Evolutionary conservation across 352 stramenopile genomes (phyloP).

Genomic region (Pelagophyceae sp.): DNA sequence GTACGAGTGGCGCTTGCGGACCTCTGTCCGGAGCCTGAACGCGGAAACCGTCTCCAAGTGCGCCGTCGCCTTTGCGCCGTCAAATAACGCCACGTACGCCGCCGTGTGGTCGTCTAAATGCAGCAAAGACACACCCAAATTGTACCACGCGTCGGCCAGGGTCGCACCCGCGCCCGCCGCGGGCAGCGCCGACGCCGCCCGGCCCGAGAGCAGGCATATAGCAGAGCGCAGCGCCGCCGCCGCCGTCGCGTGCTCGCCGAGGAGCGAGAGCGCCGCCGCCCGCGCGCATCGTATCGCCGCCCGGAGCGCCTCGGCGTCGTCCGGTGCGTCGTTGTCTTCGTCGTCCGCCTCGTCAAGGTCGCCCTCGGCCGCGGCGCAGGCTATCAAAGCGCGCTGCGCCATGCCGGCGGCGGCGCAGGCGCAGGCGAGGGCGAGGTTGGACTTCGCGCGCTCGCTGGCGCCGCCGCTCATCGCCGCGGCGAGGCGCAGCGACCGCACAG

Average conservation of each 20-base stretch:
- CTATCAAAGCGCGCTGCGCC: not conserved
- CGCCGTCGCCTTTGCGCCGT: not conserved
- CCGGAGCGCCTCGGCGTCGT: not conserved
- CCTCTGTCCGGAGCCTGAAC: not conserved
- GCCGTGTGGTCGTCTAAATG: not conserved
- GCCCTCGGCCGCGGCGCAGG: not conserved
- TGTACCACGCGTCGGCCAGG: not conserved
- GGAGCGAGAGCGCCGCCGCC: not conserved
- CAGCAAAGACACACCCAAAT: not conserved
- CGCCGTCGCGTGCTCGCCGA: not conserved
- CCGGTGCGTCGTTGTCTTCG: not conserved
- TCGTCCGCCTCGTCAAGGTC: not conserved
- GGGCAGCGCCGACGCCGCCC: not conserved
- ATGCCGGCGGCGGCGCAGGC: not conserved
- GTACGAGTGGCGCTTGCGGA: not conserved
- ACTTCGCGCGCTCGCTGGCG: not conserved
- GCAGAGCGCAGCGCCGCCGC: not conserved
- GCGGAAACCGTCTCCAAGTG: not conserved
- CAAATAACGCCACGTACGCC: not conserved
- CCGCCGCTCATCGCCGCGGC: not conserved
- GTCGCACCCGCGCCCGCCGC: not conserved
- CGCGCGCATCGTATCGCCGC: not conserved
- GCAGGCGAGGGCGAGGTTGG: not conserved
- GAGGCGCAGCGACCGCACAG: not conserved
- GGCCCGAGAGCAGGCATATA: not conserved